Conservation (phyloP, 1,284 basidiomycete species). For the Ustilago esculenta region DNA sequence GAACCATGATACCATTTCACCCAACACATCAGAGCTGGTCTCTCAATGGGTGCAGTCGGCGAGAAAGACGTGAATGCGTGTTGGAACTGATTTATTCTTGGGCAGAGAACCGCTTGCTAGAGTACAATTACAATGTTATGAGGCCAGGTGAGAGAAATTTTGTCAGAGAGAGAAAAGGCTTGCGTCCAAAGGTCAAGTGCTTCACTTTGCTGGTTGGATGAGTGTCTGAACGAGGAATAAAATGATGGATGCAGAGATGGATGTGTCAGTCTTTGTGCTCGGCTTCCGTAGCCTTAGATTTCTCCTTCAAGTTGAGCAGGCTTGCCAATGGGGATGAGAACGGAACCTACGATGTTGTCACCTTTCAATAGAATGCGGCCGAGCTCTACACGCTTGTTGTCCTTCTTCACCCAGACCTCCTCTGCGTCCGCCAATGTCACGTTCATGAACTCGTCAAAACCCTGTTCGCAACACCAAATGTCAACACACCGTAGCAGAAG, state of each 20-base stretch:
- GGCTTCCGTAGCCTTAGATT: not conserved
- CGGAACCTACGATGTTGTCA: slow-evolving; percentile 63
- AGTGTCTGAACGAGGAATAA: slow-evolving; percentile 42
- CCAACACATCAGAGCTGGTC: too few relatives aligned
- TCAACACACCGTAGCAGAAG: not conserved
- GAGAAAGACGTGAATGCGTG: too few relatives aligned
- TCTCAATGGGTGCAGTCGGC: too few relatives aligned
- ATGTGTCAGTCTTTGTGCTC: not conserved
- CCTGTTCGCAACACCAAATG: slow-evolving; percentile 69
- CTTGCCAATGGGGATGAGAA: too few relatives aligned
- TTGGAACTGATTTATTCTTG: too few relatives aligned
- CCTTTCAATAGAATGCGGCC: slow-evolving; percentile 62
- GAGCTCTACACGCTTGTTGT: slow-evolving; percentile 55
- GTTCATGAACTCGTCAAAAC: slow-evolving; percentile 99
- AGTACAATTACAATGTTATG: slow-evolving; percentile 29
- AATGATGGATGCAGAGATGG: not conserved
- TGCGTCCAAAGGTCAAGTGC: not conserved
- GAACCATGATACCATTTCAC: slow-evolving; percentile 18
- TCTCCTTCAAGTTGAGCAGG: too few relatives aligned
- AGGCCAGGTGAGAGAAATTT: not conserved
- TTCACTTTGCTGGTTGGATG: slow-evolving; percentile 56
- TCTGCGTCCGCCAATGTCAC: slow-evolving; percentile 93
- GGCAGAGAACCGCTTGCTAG: not conserved
- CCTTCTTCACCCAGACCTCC: slow-evolving; percentile 76
- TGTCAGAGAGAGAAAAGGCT: too few relatives aligned